Evolutionary conservation across 2,329 filamentous ascomycete species (phyloP).

Genomic region (Scytalidium lignicola): DNA sequence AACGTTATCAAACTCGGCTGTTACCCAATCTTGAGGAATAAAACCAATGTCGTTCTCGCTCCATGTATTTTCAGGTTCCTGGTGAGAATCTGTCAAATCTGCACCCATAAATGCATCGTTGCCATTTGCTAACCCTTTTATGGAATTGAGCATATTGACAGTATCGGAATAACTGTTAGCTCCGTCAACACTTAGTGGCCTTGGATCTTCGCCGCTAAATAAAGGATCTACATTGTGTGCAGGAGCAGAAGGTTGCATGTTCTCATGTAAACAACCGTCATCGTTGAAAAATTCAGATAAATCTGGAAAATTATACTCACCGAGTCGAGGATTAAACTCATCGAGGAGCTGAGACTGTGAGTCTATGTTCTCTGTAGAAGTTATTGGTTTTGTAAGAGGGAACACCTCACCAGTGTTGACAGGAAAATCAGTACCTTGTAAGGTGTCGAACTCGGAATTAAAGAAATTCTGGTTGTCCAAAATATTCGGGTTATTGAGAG

Average conservation of each 20-base stretch:
- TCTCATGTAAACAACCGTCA: neutral
- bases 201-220: neutral
- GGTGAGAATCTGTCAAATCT: neutral
- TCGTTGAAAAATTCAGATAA: neutral
- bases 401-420: no score
- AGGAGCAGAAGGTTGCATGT: neutral
- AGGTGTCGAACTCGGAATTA: no score
- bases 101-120: no score
- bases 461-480: no score
- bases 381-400: neutral
- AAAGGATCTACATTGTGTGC: neutral
- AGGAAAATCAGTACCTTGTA: no score
- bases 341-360: neutral
- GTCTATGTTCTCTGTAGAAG: neutral
- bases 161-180: no score
- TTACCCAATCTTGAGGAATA: neutral
- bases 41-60: neutral
- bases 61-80: neutral
- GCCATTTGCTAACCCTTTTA: no score
- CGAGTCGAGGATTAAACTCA: neutral
- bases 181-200: no score
- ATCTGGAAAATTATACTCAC: neutral
- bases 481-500: no score
- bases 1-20: neutral
- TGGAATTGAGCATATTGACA: no score